These are phyloP conservation scores for Venturia pyrina DNA, from an alignment of 2,329 filamentous ascomycete genomes.

Conservation along the genomic window DNA sequence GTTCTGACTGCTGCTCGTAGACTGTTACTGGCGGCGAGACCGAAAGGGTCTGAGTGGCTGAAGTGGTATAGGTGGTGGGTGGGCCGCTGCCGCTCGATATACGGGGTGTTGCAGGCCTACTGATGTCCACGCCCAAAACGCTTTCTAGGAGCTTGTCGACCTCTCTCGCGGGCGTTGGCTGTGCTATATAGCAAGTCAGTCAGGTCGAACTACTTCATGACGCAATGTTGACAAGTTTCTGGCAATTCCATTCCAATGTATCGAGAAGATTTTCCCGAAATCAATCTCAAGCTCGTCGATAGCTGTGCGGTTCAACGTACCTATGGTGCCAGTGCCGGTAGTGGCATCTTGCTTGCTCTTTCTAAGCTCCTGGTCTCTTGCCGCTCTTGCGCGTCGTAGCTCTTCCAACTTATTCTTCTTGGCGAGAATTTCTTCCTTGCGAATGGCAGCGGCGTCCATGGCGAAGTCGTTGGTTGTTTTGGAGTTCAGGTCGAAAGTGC, in stretches of 20 bases:
- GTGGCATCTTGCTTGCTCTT: constrained; percentile 55
- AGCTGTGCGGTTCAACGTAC: background rate
- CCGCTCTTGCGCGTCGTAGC: constrained; percentile 82
- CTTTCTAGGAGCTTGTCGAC: constrained; percentile 80
- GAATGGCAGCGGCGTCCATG: constrained; percentile 50
- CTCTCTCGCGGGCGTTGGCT: constrained; percentile 63
- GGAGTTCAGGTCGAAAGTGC: background rate
- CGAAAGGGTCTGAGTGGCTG: constrained; percentile 59
- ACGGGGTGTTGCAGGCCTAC: constrained; percentile 41
- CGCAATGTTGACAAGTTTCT: background rate
- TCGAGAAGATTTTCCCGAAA: background rate
- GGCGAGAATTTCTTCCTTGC: constrained; percentile 89
- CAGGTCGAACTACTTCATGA: background rate
- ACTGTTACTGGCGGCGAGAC: constrained; percentile 66
- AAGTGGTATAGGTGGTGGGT: constrained; percentile 23
- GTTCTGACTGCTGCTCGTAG: constrained; percentile 69
- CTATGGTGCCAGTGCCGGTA: constrained; percentile 4
- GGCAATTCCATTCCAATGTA: background rate
- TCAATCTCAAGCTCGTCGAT: background rate
- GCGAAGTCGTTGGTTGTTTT: background rate
- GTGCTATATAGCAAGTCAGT: constrained; percentile 44
- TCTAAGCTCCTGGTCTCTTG: constrained; percentile 66
- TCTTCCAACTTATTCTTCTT: constrained; percentile 97
- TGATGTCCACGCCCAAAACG: constrained; percentile 58
- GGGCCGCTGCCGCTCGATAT: constrained; percentile 16